These are phyloP conservation scores for Clitocybe nebularis DNA, from an alignment of 1,284 basidiomycete genomes.

Conservation along the genomic window DNA sequence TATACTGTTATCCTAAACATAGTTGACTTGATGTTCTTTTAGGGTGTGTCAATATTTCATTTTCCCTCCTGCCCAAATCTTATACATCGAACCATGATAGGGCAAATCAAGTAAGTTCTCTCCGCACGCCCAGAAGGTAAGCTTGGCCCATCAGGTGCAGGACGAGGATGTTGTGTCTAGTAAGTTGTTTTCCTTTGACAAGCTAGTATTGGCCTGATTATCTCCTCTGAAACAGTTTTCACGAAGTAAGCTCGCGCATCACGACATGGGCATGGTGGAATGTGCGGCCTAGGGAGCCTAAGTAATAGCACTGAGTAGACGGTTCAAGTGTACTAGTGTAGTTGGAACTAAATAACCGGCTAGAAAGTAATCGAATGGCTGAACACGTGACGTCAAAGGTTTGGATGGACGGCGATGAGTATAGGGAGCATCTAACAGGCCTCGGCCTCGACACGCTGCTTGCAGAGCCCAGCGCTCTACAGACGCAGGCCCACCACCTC, in stretches of 20 bases:
- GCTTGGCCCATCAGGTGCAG: slow-evolving; percentile 81
- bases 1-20: slow-evolving; percentile 8
- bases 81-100: too few species aligned
- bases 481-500: slow-evolving; percentile 78
- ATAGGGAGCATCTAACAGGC: slow-evolving; percentile 62
- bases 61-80: too few species aligned
- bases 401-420: too few species aligned
- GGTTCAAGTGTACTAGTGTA: too few species aligned
- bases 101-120: slow-evolving; percentile 89
- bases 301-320: too few species aligned
- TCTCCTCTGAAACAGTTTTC: slow-evolving; percentile 28
- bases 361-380: too few species aligned
- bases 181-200: slow-evolving; percentile 37
- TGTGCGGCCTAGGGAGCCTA: too few species aligned
- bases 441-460: slow-evolving; percentile 64
- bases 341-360: too few species aligned
- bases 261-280: neutral
- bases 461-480: slow-evolving; percentile 68
- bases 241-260: slow-evolving; percentile 26
- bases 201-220: neutral
- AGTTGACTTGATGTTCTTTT: neutral
- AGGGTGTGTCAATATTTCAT: slow-evolving; percentile 22
- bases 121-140: slow-evolving; percentile 92
- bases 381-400: too few species aligned
- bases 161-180: slow-evolving; percentile 95